Base-by-base conservation (phyloP, 2,329 filamentous ascomycete species). In the Aspergillus fumigatus region DNA sequence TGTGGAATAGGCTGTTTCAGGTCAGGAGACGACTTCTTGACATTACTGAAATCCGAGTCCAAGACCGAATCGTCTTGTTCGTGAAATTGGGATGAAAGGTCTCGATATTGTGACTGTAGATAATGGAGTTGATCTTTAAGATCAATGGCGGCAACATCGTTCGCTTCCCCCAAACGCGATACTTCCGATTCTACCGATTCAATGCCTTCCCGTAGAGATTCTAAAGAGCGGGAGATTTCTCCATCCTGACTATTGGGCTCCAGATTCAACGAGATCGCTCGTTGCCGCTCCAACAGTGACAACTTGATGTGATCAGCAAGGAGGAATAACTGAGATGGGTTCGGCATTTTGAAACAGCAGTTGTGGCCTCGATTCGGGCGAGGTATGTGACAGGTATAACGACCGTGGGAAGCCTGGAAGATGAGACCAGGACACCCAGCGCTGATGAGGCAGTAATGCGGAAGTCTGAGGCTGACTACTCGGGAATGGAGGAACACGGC, bases 231-330 rank as follows among this genome's bases (percentile, higher is more conserved):
- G 17, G 89, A 89, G 64, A 97, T 92, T 73, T 96, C 89, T 43
- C 88, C 88, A 77, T 97, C 92, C 74, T 96, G 90, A 21, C 87
- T 86, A 70, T 88, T 88, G 51, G 85, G 85, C 57, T 91, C 85
- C 55, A 96, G 83, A 64, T 91, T 87, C 48, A 96, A 82, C 14
- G 86, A 89, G 67, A 90, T 85, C 50, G 92, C 91, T 57, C 93
- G 87, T 77, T 96, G 88, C 57, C 93, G 87, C 79, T 97, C 94
- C 26, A 97, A 86, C 17, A 99, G 83, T 14, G 92, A 96, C 59
- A 97, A 85, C 77, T 97, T 97, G 81, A 97, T 90, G 76, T 97
- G 93, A 77, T 99, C 94, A 68, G 92, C 91, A 56, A 97, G 85
- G 53, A 97, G 88, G 73, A 92, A 91, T 64, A 97, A 87, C 75